phyloP scores from a whole-genome alignment of 768 basidiomycete species.

The Hypholoma sublateritium region DNA sequence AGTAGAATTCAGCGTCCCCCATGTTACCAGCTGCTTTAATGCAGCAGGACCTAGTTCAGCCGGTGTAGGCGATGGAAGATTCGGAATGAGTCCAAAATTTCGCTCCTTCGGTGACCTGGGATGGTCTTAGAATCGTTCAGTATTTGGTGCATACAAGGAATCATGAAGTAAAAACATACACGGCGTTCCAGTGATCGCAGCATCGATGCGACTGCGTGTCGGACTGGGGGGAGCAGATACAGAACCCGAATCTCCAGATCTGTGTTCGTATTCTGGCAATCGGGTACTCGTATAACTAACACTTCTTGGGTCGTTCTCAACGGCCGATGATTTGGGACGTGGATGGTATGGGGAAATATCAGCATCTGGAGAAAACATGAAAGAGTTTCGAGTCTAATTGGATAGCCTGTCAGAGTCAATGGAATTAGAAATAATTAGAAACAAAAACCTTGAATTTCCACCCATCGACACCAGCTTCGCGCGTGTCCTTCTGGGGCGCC shows the following conservation, averaged over 20 bases:
- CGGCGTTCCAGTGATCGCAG: conserved; percentile 90
- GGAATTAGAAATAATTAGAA: neutral
- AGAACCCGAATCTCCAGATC: conserved; percentile 36
- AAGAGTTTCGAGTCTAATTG: conserved; percentile 80
- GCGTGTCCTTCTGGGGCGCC: conserved; percentile 76
- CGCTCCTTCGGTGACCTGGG: conserved; percentile 53
- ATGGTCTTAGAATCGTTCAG: conserved; percentile 46
- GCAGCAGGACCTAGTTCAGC: conserved; percentile 77
- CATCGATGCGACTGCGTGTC: conserved; percentile 84
- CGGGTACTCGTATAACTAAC: conserved; percentile 85
- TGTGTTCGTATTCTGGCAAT: conserved; percentile 68
- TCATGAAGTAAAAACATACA: conserved; percentile 49
- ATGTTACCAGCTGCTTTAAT: conserved; percentile 94
- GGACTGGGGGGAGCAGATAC: conserved; percentile 80
- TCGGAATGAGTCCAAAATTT: conserved; percentile 77
- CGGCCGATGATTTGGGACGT: conserved; percentile 27
- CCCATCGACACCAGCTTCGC: conserved; percentile 71
- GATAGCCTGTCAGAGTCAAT: neutral
- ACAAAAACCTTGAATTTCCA: conserved; percentile 78
- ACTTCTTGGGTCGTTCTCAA: conserved; percentile 40
- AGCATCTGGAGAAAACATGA: conserved; percentile 95
- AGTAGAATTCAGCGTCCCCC: conserved; percentile 92
- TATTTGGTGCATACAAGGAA: conserved; percentile 9
- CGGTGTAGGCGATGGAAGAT: conserved; percentile 85
- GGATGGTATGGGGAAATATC: conserved; percentile 77